phyloP scores from a whole-genome alignment of 805 yeast genomes.

The Saccharomycopsis selenospora region DNA sequence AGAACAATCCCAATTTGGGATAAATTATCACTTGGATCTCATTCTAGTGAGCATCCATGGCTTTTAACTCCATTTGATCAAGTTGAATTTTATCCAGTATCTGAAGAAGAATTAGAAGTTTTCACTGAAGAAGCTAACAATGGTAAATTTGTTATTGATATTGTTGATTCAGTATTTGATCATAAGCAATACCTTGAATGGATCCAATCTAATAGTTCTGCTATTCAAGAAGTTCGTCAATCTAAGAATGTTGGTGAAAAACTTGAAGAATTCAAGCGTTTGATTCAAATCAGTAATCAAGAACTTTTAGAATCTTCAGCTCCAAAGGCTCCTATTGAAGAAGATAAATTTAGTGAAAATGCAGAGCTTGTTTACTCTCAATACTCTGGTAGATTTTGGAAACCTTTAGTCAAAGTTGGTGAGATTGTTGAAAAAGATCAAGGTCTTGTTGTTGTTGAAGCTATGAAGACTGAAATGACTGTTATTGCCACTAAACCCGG shows the following conservation, averaged over 20 bases:
- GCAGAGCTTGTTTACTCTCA: conserved; percentile 88
- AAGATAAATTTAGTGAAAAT: conserved; percentile 61
- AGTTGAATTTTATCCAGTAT: conserved; percentile 87
- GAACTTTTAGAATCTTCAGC: conserved; percentile 51
- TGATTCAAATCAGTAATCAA: conserved; percentile 71
- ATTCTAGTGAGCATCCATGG: conserved; percentile 69
- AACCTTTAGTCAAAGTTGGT: conserved; percentile 74
- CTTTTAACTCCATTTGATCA: conserved; percentile 87
- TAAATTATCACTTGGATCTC: conserved; percentile 70
- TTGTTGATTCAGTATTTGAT: conserved; percentile 74
- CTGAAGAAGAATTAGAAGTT: conserved; percentile 72
- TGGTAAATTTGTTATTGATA: conserved; percentile 71
- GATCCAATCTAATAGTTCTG: conserved; percentile 64
- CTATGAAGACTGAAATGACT: conserved; percentile 97
- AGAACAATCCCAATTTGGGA: conserved; percentile 98
- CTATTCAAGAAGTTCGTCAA: conserved; percentile 61
- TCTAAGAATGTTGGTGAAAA: conserved; percentile 68
- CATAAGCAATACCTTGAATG: conserved; percentile 71
- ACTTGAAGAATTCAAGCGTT: conserved; percentile 73
- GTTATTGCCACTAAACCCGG: conserved; percentile 68
- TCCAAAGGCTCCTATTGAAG: conserved; percentile 36
- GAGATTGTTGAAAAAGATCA: conserved; percentile 68
- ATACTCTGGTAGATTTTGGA: conserved; percentile 97
- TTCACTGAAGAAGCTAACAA: conserved; percentile 67
- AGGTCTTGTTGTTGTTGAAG: conserved; percentile 84